Conservation (phyloP, 345 rosid genomes). For the Linum tenue region DNA sequence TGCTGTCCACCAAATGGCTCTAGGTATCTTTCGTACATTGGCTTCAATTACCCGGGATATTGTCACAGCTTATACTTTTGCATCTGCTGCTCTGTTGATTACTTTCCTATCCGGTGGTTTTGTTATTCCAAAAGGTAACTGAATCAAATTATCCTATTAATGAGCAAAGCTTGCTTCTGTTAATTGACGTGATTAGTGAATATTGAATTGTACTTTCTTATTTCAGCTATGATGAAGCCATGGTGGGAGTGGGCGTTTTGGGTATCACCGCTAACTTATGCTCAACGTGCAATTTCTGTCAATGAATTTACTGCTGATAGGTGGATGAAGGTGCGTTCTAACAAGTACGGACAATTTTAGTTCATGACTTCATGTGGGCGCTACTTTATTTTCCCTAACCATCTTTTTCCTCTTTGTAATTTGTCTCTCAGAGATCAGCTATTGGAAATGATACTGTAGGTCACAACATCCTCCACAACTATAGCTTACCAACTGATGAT, state of each 20-base stretch:
- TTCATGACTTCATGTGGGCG: not conserved
- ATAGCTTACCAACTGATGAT: conserved; percentile 39
- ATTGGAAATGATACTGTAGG: conserved; percentile 46
- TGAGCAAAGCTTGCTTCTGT: not conserved
- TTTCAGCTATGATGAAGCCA: conserved; percentile 56
- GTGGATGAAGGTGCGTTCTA: conserved; percentile 59
- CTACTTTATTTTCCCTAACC: conserved; percentile 5
- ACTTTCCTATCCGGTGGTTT: conserved; percentile 82
- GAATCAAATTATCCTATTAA: not conserved
- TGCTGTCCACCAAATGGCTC: conserved; percentile 82
- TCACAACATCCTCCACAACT: conserved; percentile 42
- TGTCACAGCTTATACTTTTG: conserved; percentile 81
- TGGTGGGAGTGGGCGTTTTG: conserved; percentile 95
- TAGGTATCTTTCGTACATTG: conserved; percentile 73
- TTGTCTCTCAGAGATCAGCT: conserved; percentile 44
- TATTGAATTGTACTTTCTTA: conserved; percentile 4
- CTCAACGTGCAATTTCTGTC: conserved; percentile 63
- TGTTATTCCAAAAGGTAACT: conserved; percentile 69
- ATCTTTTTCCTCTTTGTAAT: no score
- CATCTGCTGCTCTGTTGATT: conserved; percentile 52
- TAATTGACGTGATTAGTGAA: not conserved
- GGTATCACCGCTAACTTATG: conserved; percentile 80
- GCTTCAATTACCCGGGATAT: conserved; percentile 75
- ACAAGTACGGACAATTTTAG: conserved; percentile 5
- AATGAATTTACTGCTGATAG: conserved; percentile 76